A percentile compares a stretch with the other conserved stretches of the same genome.
phyloP scores from a whole-genome alignment of 805 yeast genomes.

The Pichia eremophila region DNA sequence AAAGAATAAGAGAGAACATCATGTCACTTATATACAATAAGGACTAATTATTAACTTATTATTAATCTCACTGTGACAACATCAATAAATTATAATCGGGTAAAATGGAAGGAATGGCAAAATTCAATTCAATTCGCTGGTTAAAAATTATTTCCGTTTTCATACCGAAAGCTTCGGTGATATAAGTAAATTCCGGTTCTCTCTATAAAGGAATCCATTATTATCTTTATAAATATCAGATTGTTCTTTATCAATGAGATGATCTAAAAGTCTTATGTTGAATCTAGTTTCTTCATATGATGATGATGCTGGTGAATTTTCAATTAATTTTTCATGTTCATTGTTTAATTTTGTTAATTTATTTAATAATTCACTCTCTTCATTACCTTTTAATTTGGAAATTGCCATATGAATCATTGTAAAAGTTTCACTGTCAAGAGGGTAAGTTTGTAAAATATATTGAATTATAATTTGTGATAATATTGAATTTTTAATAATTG shows the following conservation, averaged over 20 bases:
- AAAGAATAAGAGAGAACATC: too few species aligned
- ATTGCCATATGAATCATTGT: not conserved
- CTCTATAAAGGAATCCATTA: too few species aligned
- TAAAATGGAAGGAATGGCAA: too few species aligned
- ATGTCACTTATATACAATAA: too few species aligned
- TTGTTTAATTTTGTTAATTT: not conserved
- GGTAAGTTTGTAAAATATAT: not conserved
- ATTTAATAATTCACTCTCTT: not conserved
- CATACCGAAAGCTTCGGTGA: too few species aligned
- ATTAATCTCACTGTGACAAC: too few species aligned
- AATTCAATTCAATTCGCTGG: too few species aligned
- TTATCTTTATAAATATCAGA: too few species aligned
- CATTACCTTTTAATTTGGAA: not conserved
- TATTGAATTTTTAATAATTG: not conserved
- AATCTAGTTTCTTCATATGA: not conserved
- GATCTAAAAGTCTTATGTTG: not conserved
- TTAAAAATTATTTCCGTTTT: too few species aligned
- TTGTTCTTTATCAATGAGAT: not conserved
- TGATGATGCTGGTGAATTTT: not conserved
- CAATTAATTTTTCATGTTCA: not conserved
- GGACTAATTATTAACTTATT: too few species aligned
- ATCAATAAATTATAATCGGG: too few species aligned
- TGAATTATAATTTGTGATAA: not conserved
- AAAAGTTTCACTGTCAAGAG: slow-evolving; percentile 4
- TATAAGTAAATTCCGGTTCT: too few species aligned